These are phyloP conservation scores for Candida oleophila DNA, from an alignment of 805 yeast genomes.

Conservation along the genomic window DNA sequence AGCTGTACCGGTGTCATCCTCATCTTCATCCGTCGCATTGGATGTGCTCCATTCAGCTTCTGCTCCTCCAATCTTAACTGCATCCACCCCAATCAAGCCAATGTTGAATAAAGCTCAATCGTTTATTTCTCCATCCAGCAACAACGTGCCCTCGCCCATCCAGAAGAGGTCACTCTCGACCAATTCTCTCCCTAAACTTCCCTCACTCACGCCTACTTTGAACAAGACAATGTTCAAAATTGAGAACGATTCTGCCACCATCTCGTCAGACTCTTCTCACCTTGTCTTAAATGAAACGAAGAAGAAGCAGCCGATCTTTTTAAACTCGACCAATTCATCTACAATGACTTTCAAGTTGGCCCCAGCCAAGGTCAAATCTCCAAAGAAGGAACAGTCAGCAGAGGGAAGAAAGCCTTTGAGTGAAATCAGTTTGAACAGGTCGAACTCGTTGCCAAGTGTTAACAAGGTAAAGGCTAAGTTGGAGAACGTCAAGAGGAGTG, in stretches of 20 bases:
- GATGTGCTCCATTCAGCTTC: slow-evolving; percentile 5
- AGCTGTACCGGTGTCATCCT: not conserved
- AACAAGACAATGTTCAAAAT: slow-evolving; percentile 2
- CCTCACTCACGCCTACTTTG: not conserved
- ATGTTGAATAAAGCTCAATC: slow-evolving; percentile 20
- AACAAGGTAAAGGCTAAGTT: slow-evolving; percentile 8
- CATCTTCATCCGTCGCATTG: slow-evolving; percentile 7
- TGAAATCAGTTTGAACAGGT: slow-evolving; percentile 17
- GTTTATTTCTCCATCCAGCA: slow-evolving; percentile 15
- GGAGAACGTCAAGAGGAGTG: slow-evolving; percentile 6
- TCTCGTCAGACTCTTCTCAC: not conserved
- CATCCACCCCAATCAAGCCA: slow-evolving; percentile 26
- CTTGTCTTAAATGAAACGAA: slow-evolving; percentile 26
- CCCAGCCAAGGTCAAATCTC: slow-evolving; percentile 21
- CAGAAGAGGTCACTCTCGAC: slow-evolving; percentile 19
- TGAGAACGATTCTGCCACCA: not conserved
- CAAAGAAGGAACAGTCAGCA: slow-evolving; percentile 11
- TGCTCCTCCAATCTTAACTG: slow-evolving; percentile 14
- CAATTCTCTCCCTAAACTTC: slow-evolving; percentile 4
- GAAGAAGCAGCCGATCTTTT: slow-evolving; percentile 32
- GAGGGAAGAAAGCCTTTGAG: slow-evolving; percentile 28
- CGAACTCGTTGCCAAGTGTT: not conserved
- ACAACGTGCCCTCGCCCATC: slow-evolving; percentile 16
- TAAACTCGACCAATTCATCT: slow-evolving; percentile 26
- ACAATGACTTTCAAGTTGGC: slow-evolving; percentile 38